Base-by-base conservation (phyloP, 768 basidiomycete species). In the Panaeolus cyanescens region DNA sequence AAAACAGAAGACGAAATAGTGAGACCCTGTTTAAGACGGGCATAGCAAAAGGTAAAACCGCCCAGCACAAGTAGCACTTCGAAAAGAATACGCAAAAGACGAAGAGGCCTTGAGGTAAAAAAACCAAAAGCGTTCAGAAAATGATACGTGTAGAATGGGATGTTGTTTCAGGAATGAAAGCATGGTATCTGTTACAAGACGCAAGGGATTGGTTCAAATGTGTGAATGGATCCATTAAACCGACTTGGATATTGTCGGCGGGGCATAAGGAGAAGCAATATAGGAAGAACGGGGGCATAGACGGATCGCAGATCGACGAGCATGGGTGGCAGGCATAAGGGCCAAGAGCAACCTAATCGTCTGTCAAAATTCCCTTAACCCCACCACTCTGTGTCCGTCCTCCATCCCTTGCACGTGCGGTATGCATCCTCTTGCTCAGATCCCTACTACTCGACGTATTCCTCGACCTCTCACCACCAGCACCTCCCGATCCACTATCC, bases 361-460 rank as follows among this genome's bases (percentile, higher is more conserved):
- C 77, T 65, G 83, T 81, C 70, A 88, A 72, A 53, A 92, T 80
- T 10, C 89, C 92, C 68, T 85, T 88, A 31, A 93, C 90, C n/a
- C 92, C 92, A 1, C 91, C 91, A 68, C 91, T 93, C 77, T 92
- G 90, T 63, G 92, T 93, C 66, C 91, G 79, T 36, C 92, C 92
- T 2, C 92, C 91, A 72, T 93, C 90, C 60, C 90, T 80, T 54
- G 87, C 92, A 39, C 89, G 83, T 28, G 87, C 83, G 3, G 82
- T 87, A 68, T 90, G 87, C 90, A 92, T 90, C 75, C 89, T 65
- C 53, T 66, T 62, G 71, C 72, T 74, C 42, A 33, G 19, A 40
- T 62, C 55, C 28, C 53, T 31, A 53, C 63, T 45, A 54, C 50
- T 56, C 28, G 61, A 56, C 73, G 70, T 40, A 56, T 65, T 56